phyloP scores from a whole-genome alignment of 306 rosid genomes.

The Trifolium subterraneum region DNA sequence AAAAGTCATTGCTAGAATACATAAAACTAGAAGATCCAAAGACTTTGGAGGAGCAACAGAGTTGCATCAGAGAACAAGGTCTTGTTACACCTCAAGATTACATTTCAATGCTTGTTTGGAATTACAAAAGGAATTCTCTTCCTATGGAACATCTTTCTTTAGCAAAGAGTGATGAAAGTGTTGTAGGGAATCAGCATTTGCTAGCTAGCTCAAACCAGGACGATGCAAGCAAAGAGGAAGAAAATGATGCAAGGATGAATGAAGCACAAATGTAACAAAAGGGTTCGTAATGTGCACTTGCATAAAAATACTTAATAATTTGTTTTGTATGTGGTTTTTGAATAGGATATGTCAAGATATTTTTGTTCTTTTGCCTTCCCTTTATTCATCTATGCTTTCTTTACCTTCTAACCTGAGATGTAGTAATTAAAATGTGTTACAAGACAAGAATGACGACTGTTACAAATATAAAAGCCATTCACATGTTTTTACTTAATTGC shows the following conservation, averaged over 20 bases:
- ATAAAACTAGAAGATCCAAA: constrained; percentile 80
- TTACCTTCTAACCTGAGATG: background rate
- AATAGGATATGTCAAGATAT: constrained; percentile 17
- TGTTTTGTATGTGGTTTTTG: constrained; percentile 13
- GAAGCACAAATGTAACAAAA: constrained; percentile 52
- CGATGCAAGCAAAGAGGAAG: constrained; percentile 51
- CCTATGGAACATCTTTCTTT: constrained; percentile 61
- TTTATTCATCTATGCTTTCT: background rate
- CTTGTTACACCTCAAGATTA: constrained; percentile 93
- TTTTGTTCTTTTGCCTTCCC: background rate
- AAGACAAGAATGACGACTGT: background rate
- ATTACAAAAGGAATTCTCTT: constrained; percentile 76
- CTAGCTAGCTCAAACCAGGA: constrained; percentile 52
- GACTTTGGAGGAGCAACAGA: constrained; percentile 73
- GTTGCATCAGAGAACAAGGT: constrained; percentile 72
- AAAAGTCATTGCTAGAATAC: constrained; percentile 81
- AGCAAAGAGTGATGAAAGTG: constrained; percentile 40
- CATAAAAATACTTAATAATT: constrained; percentile 4
- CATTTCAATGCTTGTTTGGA: constrained; percentile 97
- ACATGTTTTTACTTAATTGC: background rate
- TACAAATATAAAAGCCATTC: constrained; percentile 18
- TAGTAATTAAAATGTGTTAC: constrained; percentile 6
- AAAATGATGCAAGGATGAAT: constrained; percentile 42
- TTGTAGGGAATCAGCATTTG: constrained; percentile 45
- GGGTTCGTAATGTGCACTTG: constrained; percentile 38